A percentile compares a stretch with the other conserved stretches of the same genome.
Evolutionary conservation across 345 rosid species (phyloP).

Genomic region (Citrus unshiu): DNA sequence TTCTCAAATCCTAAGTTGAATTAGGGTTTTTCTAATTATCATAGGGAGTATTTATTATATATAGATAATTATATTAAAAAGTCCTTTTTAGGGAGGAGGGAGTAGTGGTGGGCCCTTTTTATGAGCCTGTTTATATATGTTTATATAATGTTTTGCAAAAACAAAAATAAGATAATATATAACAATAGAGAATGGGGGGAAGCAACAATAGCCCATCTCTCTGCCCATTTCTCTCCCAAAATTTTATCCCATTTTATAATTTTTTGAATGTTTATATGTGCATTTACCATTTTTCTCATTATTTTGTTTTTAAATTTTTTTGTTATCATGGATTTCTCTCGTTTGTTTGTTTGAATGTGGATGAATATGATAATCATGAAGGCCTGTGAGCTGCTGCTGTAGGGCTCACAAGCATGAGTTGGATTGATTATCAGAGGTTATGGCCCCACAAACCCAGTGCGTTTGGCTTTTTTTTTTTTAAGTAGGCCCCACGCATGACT

Average conservation of each 20-base stretch:
- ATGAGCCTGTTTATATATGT: slow-evolving; percentile 53
- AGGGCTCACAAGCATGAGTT: not conserved
- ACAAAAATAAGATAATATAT: slow-evolving; percentile 16
- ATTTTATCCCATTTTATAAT: not conserved
- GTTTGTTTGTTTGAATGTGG: not conserved
- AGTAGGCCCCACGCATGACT: not conserved
- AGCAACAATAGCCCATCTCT: not conserved
- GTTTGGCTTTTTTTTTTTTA: not conserved
- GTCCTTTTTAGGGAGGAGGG: slow-evolving; percentile 1
- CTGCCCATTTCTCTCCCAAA: slow-evolving; percentile 19
- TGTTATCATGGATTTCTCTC: not conserved
- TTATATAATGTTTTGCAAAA: slow-evolving; percentile 30
- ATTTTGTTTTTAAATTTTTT: no score
- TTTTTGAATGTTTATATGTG: not conserved
- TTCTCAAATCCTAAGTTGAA: slow-evolving; percentile 30
- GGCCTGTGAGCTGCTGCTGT: not conserved
- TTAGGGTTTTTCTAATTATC: slow-evolving; percentile 39
- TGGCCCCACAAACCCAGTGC: slow-evolving; percentile 15
- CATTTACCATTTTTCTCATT: not conserved
- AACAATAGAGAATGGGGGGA: slow-evolving; percentile 8
- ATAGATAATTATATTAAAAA: slow-evolving; percentile 34
- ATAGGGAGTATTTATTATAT: slow-evolving; percentile 39
- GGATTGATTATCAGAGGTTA: not conserved
- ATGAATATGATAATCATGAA: not conserved
- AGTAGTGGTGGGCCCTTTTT: slow-evolving; percentile 27